Evolutionary conservation across 345 rosid species (phyloP).

Genomic region (Limnanthes douglasii): DNA sequence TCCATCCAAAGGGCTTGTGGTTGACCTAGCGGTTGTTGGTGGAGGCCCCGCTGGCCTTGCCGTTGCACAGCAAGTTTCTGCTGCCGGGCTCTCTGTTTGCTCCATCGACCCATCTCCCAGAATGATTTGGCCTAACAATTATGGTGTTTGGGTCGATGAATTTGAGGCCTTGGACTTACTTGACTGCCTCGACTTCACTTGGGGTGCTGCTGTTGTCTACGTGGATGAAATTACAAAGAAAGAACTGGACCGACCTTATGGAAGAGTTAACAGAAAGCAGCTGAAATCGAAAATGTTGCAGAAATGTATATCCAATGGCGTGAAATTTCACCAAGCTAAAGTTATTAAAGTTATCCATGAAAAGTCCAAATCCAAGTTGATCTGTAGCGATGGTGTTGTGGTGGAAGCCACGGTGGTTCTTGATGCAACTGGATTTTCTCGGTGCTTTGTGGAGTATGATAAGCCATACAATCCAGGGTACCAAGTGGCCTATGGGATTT

Average conservation of each 20-base stretch:
- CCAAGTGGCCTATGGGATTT: conserved; percentile 88
- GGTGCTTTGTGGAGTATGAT: conserved; percentile 89
- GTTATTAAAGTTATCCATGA: conserved; percentile 80
- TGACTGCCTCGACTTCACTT: conserved; percentile 88
- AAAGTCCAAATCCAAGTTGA: conserved; percentile 59
- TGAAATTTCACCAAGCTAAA: conserved; percentile 83
- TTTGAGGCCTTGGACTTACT: conserved; percentile 96
- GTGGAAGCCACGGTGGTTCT: conserved; percentile 80
- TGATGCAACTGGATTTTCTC: conserved; percentile 94
- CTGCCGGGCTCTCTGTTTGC: conserved; percentile 87
- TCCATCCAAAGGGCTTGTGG: conserved; percentile 35
- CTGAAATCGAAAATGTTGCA: conserved; percentile 89
- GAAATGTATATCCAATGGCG: conserved; percentile 74
- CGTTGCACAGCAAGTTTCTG: conserved; percentile 88
- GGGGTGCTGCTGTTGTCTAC: conserved; percentile 91
- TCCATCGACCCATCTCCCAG: conserved; percentile 80
- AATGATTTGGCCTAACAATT: conserved; percentile 96
- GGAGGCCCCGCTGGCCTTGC: conserved; percentile 99
- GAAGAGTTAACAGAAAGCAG: conserved; percentile 88
- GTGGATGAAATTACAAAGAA: conserved; percentile 39
- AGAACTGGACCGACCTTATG: conserved; percentile 72
- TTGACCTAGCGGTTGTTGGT: conserved; percentile 90
- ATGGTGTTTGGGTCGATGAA: conserved; percentile 98
- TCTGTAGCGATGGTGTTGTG: conserved; percentile 77
- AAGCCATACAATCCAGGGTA: conserved; percentile 95